Evolutionary conservation across 2,329 filamentous ascomycete genomes (phyloP), one percentile per base, ranked within the genome.

Genomic region (Lasiodiplodia citricola): DNA sequence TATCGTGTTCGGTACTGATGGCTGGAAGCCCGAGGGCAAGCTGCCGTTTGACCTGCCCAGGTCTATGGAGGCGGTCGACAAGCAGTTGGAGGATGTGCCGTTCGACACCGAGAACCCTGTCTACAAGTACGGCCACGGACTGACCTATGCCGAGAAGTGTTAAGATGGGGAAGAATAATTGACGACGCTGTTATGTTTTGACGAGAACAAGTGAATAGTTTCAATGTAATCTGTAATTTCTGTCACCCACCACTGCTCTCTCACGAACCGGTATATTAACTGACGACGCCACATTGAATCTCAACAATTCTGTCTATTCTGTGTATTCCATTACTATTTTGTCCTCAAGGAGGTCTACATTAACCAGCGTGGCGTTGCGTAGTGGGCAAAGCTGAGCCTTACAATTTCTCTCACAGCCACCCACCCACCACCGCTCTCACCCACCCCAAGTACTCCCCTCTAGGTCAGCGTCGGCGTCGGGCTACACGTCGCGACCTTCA

Each of bases 11-110:
- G 77, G 76, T 0, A 71, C 77, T 8, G 74, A 79, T 50, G 76
- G 74, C 1, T 77, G 75, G 8, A 72, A 73, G 14, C 84, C 84
- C 0, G 72, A 80, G 67, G 83, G 84, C 0, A 80, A 76, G 73
- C 69, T 85, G 68, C 83, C 83, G 0, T 84, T 84, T 72, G 84
- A 86, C 72, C 66, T 86, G 41, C 83, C 84, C 0, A 72, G 80
- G 13, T 83, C 81, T 6, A 79, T 80, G 70, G 77, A 75, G 55
- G 84, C 83, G 1, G 84, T 84, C 0, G 77, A 80, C 56, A 77
- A 70, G 18, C 73, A 68, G 25, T 70, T 68, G 50, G 78, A 78
- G 69, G 78, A 81, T 66, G 74, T 80, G 58, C 78, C 79, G 0
- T 81, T 80, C 69, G 79, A 80, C 70, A 80, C 78, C 0, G 72